Evolutionary conservation across 129 eudicot species (phyloP), one percentile per base, ranked within the genome.

Genomic region (Helianthus annuus): DNA sequence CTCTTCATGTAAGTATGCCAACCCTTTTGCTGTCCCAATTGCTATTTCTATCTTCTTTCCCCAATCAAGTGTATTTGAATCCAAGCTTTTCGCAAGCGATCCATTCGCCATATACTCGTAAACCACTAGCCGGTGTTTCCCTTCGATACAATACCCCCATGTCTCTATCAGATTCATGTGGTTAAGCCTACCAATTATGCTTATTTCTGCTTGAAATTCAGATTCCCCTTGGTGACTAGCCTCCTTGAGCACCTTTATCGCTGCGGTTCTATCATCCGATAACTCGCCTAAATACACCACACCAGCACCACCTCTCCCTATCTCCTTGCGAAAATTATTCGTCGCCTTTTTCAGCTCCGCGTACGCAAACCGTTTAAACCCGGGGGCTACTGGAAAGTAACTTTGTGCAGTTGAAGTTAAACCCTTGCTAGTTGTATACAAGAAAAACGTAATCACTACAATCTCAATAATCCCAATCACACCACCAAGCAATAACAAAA

Each of bases 1-100:
- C 57, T 86, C 88, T 64, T 86, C 88, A 6, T 86, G 88, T 79
- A 86, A 67, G 62, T 87, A 87, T 7, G 92, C 86, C 34, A 87
- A 77, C 1, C 92, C 88, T 75, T 84, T 87, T 0, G 92, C 89
- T 4, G 80, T 87, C 6, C 89, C 87, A 12, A 84, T 34, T 15
- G 89, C 92, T 10, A 87, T 79, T 10, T 79, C 71, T 40, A 75
- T 22, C 66, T 73, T 66, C 56, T 79, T 76, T 5, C 61, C 72
- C 88, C 86, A 84, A 69, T 81, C 81, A 19, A 82, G 85, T n/a
- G 46, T 45, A 15, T 57, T 16, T 5, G 76, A 53, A 60, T 38
- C 1, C 32, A 82, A 58, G 68, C 70, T 64, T 7, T 62, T 55
- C 3, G 83, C 78, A 32, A 82, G 68, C 0, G 85, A 80, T 3